Base-by-base conservation (phyloP, 2,329 filamentous ascomycete genomes). In the Byssochlamys sp. region DNA sequence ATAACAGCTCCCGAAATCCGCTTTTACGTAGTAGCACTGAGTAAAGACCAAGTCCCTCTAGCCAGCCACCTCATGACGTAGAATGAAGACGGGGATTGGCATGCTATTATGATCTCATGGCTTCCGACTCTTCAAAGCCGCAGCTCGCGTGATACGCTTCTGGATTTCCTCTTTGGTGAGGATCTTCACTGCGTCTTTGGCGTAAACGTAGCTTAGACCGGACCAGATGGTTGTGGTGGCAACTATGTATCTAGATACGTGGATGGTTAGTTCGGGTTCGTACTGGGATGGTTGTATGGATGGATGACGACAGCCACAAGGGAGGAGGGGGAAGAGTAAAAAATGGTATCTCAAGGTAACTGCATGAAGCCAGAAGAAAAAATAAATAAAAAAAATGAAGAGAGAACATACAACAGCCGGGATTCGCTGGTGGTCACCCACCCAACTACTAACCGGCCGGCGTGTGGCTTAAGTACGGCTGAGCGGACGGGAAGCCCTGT, bases 111-210 rank as follows among this genome's bases (percentile, higher is more conserved):
- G 4, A 24, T 9, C n/a, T 45, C 39, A 45, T 19, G 39, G 39
- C 39, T 45, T 45, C 5, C 14, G 39, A 4, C 68, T 65, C 52
- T 67, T 67, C 58, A 64, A 66, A 11, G 60, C 61, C 6, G 61
- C 63, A 14, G 71, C 70, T 56, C 67, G 65, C 5, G 67, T 65
- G 55, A 71, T 66, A 52, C 69, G 69, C 58, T 67, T 69, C 55
- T 75, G 71, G 19, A 74, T 64, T 55, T 77, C 73, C 53, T 75
- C 67, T 49, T 77, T 74, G 12, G 71, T 76, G 49, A 97, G 71
- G 57, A 97, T 96, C 72, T 88, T 95, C 31, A 97, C 91, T 0
- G 91, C 92, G 66, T 95, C 88, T 71, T 94, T 96, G 63, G 85
- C 89, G 70, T 87, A 95, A 5, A 95, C 80, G 71, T 99, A 99